These are phyloP conservation scores for Chenopodium quinoa DNA, from an alignment of 148 eudicot genomes.

Conservation along the genomic window DNA sequence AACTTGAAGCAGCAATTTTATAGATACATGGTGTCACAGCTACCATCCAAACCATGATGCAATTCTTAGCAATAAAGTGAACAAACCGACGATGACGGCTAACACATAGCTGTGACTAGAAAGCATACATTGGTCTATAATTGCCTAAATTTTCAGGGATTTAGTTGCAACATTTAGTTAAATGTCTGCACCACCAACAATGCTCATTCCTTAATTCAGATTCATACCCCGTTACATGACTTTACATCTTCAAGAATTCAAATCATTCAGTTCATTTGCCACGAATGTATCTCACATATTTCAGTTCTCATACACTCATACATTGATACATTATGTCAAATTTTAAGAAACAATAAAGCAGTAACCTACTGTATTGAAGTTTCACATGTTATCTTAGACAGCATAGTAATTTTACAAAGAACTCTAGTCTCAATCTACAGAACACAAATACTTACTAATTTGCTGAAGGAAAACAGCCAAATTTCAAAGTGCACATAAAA, in stretches of 20 bases:
- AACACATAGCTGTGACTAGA: background rate
- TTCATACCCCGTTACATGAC: background rate
- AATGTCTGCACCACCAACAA: background rate
- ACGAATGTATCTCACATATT: too few relatives aligned
- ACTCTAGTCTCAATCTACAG: background rate
- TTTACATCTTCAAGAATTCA: background rate
- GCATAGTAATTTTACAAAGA: background rate
- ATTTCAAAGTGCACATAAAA: background rate
- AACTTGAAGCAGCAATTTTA: background rate
- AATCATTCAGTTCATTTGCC: too few relatives aligned
- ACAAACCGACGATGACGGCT: background rate
- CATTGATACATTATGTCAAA: too few relatives aligned
- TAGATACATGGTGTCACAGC: background rate
- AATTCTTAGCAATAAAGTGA: background rate
- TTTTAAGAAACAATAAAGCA: too few relatives aligned
- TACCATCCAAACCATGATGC: constrained; percentile 4
- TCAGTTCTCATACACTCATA: background rate
- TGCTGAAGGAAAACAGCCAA: background rate
- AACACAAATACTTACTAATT: background rate
- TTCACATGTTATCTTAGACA: background rate
- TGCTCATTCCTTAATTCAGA: background rate
- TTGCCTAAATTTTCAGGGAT: background rate
- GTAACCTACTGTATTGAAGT: background rate
- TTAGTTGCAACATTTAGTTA: background rate
- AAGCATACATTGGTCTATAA: background rate